Percentiles rank a stretch among this genome's conserved stretches.
Evolutionary conservation across 331 rosid species (phyloP).

Genomic region (Rosa hybrid): DNA sequence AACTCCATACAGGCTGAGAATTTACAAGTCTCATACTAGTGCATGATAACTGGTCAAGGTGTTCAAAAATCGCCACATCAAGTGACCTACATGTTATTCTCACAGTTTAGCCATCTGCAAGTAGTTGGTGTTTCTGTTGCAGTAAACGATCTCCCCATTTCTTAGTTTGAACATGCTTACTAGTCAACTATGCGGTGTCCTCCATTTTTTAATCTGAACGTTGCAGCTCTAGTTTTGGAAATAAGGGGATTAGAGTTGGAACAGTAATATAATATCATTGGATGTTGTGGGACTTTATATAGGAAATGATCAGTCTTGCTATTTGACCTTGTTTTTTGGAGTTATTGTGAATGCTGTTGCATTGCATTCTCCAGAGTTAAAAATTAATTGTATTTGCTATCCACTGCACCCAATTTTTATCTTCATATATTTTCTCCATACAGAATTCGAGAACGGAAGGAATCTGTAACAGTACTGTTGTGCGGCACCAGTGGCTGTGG

Average conservation of each 20-base stretch:
- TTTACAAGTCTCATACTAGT: not conserved
- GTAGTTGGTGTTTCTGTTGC: not conserved
- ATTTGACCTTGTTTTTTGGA: slow-evolving; percentile 1
- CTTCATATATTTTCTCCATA: slow-evolving; percentile 22
- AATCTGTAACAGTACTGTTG: slow-evolving; percentile 83
- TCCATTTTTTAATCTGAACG: not conserved
- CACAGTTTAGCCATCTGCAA: not conserved
- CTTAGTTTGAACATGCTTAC: not conserved
- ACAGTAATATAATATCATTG: not conserved
- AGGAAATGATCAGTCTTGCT: not conserved
- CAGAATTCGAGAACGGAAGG: slow-evolving; percentile 95
- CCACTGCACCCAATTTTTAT: not conserved
- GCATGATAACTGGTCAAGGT: not conserved
- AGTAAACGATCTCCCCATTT: not conserved
- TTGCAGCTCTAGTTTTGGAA: slow-evolving; percentile 1
- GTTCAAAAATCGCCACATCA: no score
- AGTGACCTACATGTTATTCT: not conserved
- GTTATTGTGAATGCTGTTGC: not conserved
- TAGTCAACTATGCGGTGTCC: not conserved
- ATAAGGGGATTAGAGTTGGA: not conserved
- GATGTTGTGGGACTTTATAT: not conserved
- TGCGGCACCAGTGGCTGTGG: slow-evolving; percentile 99
- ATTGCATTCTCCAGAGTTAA: not conserved
- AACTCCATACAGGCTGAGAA: not conserved
- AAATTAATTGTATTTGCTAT: not conserved